Evolutionary conservation across 2,329 filamentous ascomycete genomes (phyloP).

Genomic region (Pseudogymnoascus sp.): DNA sequence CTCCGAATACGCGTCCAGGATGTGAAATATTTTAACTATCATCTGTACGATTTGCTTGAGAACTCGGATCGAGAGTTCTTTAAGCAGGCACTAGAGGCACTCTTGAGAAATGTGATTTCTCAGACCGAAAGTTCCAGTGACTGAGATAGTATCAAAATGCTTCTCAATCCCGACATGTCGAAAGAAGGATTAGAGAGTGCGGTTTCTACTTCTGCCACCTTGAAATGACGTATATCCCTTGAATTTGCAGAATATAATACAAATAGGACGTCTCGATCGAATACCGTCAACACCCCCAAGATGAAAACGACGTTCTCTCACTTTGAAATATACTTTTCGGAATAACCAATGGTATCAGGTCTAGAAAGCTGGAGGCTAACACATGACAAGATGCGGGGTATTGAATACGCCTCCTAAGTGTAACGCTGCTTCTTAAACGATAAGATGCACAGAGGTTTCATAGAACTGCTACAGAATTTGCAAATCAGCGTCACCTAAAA

Average conservation of each 20-base stretch:
- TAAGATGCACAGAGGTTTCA: neutral
- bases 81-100: neutral
- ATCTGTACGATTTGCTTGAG: slow-evolving; percentile 17
- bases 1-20: slow-evolving; percentile 15
- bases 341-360: too few relatives aligned
- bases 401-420: neutral
- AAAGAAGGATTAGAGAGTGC: neutral
- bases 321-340: too few relatives aligned
- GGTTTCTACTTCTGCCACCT: slow-evolving; percentile 10
- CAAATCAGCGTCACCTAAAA: neutral
- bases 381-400: too few relatives aligned
- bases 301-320: too few relatives aligned
- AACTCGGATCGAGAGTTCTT: slow-evolving; percentile 10
- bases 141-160: slow-evolving; percentile 10
- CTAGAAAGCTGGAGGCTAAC: too few relatives aligned
- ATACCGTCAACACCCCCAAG: neutral
- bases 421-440: neutral
- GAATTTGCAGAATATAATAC: neutral
- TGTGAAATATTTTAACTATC: slow-evolving; percentile 15
- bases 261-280: neutral
- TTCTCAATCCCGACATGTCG: slow-evolving; percentile 8
- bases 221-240: slow-evolving; percentile 12
- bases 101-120: slow-evolving; percentile 13
- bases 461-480: neutral
- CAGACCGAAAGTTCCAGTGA: slow-evolving; percentile 10